Evolutionary conservation across 1,139 yeast genomes (phyloP), one percentile per base, ranked within the genome.

Genomic region (Geotrichum bryndzae): DNA sequence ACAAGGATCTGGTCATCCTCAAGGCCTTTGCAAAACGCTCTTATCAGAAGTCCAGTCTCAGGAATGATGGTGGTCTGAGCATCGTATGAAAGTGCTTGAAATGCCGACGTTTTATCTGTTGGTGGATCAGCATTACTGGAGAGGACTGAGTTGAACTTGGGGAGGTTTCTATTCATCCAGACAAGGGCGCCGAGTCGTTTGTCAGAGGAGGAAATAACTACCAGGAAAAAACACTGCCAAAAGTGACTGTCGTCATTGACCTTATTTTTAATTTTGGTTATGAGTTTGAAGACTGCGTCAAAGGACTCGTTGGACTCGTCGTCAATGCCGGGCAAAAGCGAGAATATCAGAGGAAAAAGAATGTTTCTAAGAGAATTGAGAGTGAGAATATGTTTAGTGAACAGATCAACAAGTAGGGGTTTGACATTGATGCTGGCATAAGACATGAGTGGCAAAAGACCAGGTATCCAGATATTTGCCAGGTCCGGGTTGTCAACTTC

Each of bases 271-370:
- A 91, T 79, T 1, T 76, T 73, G 59, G 86, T 92, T 60, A 94
- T 77, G 52, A 92, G 72, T 0, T 77, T 76, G 62, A 90, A 68
- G 1, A 85, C 82, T 3, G 85, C 82, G 18, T 78, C 79, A 70
- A 88, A 92, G 45, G 87, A 84, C 70, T 94, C 99, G 25, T 94
- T 86, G 55, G 90, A 84, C 67, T 91, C 97, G 68, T 94, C 98
- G 68, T 94, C 99, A 57, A 95, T 80, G 0, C 97, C 97, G 0
- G 97, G 91, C 13, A 94, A 74, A 51, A 92, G 78, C 66, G 95
- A 83, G 57, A 91, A 78, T 7, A 94, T 74, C 25, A 94, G 72
- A 0, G 97, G 92, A 64, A 84, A 85, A 31, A 88, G 76, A 25
- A 89, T 74, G 23, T 80, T 75, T 59, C 84, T 79, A 61, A 90